phyloP scores from a whole-genome alignment of 2,329 filamentous ascomycete genomes.

The Pleoardoris graminearum region DNA sequence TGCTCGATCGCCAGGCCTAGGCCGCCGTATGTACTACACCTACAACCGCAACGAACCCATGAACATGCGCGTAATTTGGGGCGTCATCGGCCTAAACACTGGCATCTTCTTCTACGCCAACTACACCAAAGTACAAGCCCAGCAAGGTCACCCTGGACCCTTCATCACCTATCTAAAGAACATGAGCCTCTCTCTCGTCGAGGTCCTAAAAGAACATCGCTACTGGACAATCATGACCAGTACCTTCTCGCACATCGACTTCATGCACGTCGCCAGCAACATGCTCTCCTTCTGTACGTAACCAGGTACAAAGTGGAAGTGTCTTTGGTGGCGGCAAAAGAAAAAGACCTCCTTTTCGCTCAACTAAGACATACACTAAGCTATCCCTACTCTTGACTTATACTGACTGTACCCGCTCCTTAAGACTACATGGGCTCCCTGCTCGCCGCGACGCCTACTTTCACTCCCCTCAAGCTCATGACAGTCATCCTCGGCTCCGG shows the following conservation, averaged over 20 bases:
- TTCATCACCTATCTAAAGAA: slow-evolving; percentile 29
- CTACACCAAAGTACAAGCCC: slow-evolving; percentile 35
- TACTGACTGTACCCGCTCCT: too few species aligned
- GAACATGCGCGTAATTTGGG: slow-evolving; percentile 36
- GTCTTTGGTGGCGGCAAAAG: too few species aligned
- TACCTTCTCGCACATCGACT: slow-evolving; percentile 45
- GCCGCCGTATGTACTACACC: slow-evolving; percentile 16
- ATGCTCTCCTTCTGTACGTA: slow-evolving; percentile 48
- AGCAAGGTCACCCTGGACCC: slow-evolving; percentile 20
- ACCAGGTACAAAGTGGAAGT: too few species aligned
- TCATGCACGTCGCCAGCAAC: slow-evolving; percentile 47
- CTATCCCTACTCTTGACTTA: too few species aligned
- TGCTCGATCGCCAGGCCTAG: slow-evolving; percentile 12
- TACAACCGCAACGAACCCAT: neutral
- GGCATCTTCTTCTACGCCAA: slow-evolving; percentile 45
- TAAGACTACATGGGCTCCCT: slow-evolving; percentile 43
- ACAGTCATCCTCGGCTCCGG: slow-evolving; percentile 39
- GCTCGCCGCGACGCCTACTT: slow-evolving; percentile 34
- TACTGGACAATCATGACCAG: slow-evolving; percentile 47
- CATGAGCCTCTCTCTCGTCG: slow-evolving; percentile 36
- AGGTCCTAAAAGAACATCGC: slow-evolving; percentile 31
- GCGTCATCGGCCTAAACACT: slow-evolving; percentile 47
- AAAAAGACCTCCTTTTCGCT: too few species aligned
- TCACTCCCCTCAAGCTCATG: slow-evolving; percentile 31
- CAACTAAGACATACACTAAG: too few species aligned